Percentiles rank a stretch among this genome's conserved stretches.
Evolutionary conservation across 257 asterid species (phyloP).

Genomic region (Solanum virginianum): DNA sequence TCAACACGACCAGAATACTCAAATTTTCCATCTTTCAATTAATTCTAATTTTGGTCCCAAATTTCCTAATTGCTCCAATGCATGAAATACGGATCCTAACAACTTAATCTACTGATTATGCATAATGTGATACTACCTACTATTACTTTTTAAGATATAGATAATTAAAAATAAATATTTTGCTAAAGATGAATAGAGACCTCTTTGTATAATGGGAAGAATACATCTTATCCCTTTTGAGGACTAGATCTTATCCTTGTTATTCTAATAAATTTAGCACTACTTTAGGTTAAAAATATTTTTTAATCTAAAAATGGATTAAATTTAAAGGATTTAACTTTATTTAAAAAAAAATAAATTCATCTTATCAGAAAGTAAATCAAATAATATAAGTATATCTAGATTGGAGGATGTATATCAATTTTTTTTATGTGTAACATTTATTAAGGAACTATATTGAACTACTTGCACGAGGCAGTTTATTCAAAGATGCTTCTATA

Average conservation of each 20-base stretch:
- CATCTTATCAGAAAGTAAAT: no score
- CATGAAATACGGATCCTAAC: no score
- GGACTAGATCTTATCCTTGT: no score
- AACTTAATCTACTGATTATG: not conserved
- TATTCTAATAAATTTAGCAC: no score
- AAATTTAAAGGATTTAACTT: not conserved
- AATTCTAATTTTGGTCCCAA: no score
- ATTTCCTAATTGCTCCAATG: no score
- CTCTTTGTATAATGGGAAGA: not conserved
- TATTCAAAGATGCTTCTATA: not conserved
- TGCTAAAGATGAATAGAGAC: no score
- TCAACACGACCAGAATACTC: no score
- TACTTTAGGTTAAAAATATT: not conserved
- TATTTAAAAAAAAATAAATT: no score
- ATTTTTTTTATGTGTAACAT: not conserved
- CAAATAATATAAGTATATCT: no score
- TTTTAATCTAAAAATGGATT: not conserved
- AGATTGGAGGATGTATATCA: not conserved
- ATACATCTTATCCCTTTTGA: not conserved
- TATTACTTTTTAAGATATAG: not conserved
- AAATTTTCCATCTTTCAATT: no score
- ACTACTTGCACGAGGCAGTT: not conserved
- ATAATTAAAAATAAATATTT: not conserved
- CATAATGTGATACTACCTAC: not conserved
- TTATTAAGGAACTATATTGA: not conserved